Base-by-base conservation (phyloP, 306 rosid species). In the Senna tora region DNA sequence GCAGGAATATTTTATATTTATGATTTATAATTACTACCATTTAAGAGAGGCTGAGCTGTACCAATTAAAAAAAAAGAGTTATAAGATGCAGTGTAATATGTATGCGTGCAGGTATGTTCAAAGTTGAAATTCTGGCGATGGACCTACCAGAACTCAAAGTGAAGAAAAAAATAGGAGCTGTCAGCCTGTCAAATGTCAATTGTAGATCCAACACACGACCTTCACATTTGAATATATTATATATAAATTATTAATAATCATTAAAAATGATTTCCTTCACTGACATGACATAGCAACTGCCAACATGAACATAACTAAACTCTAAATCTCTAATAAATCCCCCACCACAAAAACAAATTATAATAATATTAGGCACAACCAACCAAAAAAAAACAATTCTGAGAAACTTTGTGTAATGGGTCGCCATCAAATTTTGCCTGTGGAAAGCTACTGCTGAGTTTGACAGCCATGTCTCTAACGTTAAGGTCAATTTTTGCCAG, bases 151-250 rank as follows among this genome's bases (percentile, higher is more conserved):
- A 54, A 53, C 67, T 65, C 60, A 53, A 55, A 72, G 59, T 67
- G 72, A 51, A 67, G 64, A 32, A 19, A 57, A 33, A 53, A 34
- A n/a, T n/a, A n/a, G 78, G 50, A 67, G 79, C 67, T 72, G 69
- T 61, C 73, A 72, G 58, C 20, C 79, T 67, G 73, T 72, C 72
- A 76, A 49, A 33, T 28, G 64, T 14, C 72, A 76, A 49, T 42
- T 28, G 64, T 14, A 73, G 77, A 73, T 68, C 85, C 79, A 81
- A 77, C 61, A 76, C 79, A 81, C 60, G 82, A 72, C 70, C 77
- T 68, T 62, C 82, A 68, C 79, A 68, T 54, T 68, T 54, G 52
- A 70, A 49, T 54, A 62, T 47, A 25, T 25, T 25, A 25, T 25
- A 57, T 32, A 81, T 46, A 53, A 60, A 72, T 58, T 33, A 75